Evolutionary conservation across 192 early-diverging fungal species (phyloP).

Genomic region (Gaertneriomyces sp.): DNA sequence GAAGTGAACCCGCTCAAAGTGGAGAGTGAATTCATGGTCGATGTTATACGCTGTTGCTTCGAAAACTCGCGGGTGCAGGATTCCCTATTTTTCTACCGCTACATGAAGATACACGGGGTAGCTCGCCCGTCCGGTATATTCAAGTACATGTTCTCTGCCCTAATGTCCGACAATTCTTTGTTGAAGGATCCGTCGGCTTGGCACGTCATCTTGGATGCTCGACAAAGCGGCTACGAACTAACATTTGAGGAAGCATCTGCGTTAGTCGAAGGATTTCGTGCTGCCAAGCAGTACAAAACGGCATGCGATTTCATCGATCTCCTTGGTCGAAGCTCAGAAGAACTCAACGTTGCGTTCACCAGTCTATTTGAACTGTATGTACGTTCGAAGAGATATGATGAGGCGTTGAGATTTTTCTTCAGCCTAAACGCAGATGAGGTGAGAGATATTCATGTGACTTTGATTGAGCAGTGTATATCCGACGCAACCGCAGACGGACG

Average conservation of each 20-base stretch:
- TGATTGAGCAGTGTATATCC: no score
- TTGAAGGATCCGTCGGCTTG: not conserved
- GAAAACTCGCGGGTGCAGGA: not conserved
- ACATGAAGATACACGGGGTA: not conserved
- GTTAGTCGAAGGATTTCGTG: not conserved
- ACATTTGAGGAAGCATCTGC: not conserved
- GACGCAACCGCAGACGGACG: no score
- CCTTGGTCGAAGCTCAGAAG: no score
- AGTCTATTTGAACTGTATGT: no score
- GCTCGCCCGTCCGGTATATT: not conserved
- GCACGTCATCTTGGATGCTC: not conserved
- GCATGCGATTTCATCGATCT: not conserved
- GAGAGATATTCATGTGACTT: no score
- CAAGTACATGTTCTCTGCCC: not conserved
- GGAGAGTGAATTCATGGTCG: not conserved
- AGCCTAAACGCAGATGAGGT: no score
- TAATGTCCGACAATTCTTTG: not conserved
- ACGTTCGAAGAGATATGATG: no score
- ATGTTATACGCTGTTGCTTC: not conserved
- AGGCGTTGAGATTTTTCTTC: no score
- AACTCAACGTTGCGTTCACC: no score
- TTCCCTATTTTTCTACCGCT: slow-evolving; percentile 3
- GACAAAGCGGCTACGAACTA: not conserved
- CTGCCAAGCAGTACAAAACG: not conserved
- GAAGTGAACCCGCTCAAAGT: not conserved